Conservation (phyloP, 140 eudicot genomes). For the Flaveria floridana region DNA sequence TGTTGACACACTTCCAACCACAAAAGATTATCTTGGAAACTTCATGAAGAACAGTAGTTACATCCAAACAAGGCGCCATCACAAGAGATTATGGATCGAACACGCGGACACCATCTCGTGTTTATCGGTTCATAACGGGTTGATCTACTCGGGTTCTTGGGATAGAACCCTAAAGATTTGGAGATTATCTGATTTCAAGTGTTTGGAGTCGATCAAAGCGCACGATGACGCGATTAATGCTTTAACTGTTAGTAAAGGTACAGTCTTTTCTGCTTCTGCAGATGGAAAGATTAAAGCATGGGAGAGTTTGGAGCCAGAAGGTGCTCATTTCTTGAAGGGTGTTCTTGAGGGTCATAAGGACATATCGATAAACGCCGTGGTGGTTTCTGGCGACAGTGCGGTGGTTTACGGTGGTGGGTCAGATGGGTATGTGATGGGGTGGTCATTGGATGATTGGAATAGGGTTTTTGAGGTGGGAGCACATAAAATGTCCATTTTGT, state of each 20-base stretch:
- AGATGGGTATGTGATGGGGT: slow-evolving; percentile 83
- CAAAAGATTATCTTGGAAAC: slow-evolving; percentile 69
- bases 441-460: slow-evolving; percentile 55
- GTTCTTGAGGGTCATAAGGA: slow-evolving; percentile 82
- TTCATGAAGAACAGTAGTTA: slow-evolving; percentile 74
- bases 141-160: slow-evolving; percentile 95
- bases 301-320: slow-evolving; percentile 39
- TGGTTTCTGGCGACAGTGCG: slow-evolving; percentile 50
- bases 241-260: slow-evolving; percentile 42
- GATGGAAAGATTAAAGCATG: slow-evolving; percentile 90
- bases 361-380: slow-evolving; percentile 62
- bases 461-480: slow-evolving; percentile 58
- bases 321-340: slow-evolving; percentile 46
- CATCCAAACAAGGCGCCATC: slow-evolving; percentile 66
- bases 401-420: slow-evolving; percentile 80
- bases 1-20: slow-evolving; percentile 73
- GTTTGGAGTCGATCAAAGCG: slow-evolving; percentile 81
- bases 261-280: slow-evolving; percentile 64
- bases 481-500: slow-evolving; percentile 74
- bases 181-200: slow-evolving; percentile 70
- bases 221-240: slow-evolving; percentile 88
- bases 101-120: slow-evolving; percentile 84
- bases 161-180: slow-evolving; percentile 79
- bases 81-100: slow-evolving; percentile 75
- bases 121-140: slow-evolving; percentile 52